Percentiles rank a stretch among this genome's conserved stretches.
Evolutionary conservation across 305 asterid genomes (phyloP).

Genomic region (Fraxinus dipetala): DNA sequence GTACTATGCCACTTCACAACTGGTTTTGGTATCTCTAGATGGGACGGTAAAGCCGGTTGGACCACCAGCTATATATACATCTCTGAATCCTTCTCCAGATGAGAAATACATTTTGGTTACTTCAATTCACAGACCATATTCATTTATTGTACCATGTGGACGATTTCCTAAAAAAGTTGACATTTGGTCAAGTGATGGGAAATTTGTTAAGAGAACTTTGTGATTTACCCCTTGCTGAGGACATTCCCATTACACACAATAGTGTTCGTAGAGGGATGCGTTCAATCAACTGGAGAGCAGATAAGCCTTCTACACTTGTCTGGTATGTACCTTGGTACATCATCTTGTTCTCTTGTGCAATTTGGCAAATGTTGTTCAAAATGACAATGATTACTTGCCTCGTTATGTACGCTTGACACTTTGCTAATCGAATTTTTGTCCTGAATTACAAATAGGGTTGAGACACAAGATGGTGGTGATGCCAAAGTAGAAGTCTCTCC

Average conservation of each 20-base stretch:
- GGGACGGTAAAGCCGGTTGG: constrained; percentile 69
- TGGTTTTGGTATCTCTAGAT: constrained; percentile 79
- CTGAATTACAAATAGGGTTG: constrained; percentile 55
- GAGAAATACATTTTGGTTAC: constrained; percentile 60
- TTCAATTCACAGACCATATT: constrained; percentile 81
- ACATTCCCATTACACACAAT: constrained; percentile 77
- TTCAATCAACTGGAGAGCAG: constrained; percentile 89
- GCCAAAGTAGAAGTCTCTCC: constrained; percentile 93
- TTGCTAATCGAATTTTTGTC: not conserved
- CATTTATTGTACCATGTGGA: constrained; percentile 83
- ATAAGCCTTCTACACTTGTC: constrained; percentile 78
- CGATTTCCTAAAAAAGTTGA: constrained; percentile 86
- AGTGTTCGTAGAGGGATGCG: constrained; percentile 92
- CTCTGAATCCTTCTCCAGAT: constrained; percentile 93
- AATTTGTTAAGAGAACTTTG: constrained; percentile 74
- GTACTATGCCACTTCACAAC: constrained; percentile 84
- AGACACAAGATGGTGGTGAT: constrained; percentile 99
- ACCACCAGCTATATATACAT: constrained; percentile 78
- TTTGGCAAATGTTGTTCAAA: not conserved
- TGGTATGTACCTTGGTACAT: constrained; percentile 53
- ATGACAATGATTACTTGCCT: not conserved
- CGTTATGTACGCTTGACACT: not conserved
- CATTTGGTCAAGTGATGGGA: constrained; percentile 82
- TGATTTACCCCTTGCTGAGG: constrained; percentile 94
- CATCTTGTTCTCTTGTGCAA: not conserved